These are phyloP conservation scores for Daldinia concentrica DNA, from an alignment of 495 filamentous ascomycete species.

Conservation along the genomic window DNA sequence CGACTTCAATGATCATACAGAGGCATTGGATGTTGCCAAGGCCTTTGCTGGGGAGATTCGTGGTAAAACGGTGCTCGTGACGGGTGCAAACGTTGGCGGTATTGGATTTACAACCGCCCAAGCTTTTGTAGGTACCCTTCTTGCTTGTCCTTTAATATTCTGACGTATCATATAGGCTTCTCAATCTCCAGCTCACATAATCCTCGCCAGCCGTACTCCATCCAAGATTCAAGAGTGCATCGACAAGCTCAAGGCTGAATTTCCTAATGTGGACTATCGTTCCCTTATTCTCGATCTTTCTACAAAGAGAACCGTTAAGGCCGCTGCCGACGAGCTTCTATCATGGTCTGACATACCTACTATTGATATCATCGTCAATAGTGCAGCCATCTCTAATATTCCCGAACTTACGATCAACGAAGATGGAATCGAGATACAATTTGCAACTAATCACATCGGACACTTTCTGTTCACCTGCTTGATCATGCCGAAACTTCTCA, in stretches of 20 bases:
- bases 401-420: constrained; percentile 42
- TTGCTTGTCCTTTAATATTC: background rate
- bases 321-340: constrained; percentile 52
- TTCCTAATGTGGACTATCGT: constrained; percentile 51
- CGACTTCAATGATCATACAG: constrained; percentile 52
- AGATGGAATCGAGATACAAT: constrained; percentile 63
- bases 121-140: constrained; percentile 51
- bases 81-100: constrained; percentile 53
- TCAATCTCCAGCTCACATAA: constrained; percentile 53
- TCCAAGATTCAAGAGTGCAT: constrained; percentile 53
- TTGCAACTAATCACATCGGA: constrained; percentile 66
- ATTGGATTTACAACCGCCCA: constrained; percentile 55
- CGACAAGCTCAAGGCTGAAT: constrained; percentile 47
- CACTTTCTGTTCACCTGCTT: constrained; percentile 65
- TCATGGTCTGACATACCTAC: constrained; percentile 49
- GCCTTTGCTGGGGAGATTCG: constrained; percentile 48
- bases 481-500: constrained; percentile 56
- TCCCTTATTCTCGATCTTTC: constrained; percentile 57
- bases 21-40: constrained; percentile 53
- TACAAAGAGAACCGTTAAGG: constrained; percentile 54
- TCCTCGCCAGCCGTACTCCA: constrained; percentile 52
- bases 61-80: constrained; percentile 55
- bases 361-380: constrained; percentile 59
- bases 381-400: constrained; percentile 56
- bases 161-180: constrained; percentile 46